These are phyloP conservation scores for Lasiodiplodia sp. DNA, from an alignment of 2,329 filamentous ascomycete species.

Conservation along the genomic window DNA sequence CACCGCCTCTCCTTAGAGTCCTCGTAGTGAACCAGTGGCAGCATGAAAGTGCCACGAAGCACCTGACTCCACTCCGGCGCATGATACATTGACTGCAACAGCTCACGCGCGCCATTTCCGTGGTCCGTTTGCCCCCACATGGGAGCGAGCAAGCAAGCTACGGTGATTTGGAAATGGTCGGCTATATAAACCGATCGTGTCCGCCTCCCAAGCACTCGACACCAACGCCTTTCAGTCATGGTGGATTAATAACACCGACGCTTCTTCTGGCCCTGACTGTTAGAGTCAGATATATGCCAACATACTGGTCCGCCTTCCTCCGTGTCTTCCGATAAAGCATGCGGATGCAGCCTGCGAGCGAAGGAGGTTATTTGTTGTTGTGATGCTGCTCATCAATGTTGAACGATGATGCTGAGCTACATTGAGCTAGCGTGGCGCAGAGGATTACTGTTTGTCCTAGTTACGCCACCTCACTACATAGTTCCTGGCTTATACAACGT, in stretches of 20 bases:
- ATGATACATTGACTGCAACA: not conserved
- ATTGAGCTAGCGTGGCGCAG: not conserved
- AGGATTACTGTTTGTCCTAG: not conserved
- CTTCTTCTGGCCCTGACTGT: too few relatives aligned
- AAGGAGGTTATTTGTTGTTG: not conserved
- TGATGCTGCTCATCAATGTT: not conserved
- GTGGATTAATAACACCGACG: too few relatives aligned
- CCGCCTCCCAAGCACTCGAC: not conserved
- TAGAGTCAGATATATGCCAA: too few relatives aligned
- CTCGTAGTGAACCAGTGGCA: not conserved
- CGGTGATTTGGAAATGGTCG: not conserved
- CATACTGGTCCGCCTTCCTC: not conserved
- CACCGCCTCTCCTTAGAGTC: not conserved
- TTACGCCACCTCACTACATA: not conserved
- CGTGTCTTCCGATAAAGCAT: not conserved
- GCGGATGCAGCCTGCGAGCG: not conserved
- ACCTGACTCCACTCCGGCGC: not conserved
- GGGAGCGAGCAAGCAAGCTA: not conserved
- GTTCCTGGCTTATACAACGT: accelerated
- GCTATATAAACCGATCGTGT: not conserved
- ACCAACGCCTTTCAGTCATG: not conserved
- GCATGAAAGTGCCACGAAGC: not conserved
- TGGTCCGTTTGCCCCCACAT: not conserved
- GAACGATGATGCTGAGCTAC: not conserved
- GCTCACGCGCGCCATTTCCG: not conserved